Evolutionary conservation across 495 filamentous ascomycete genomes (phyloP), one percentile per base, ranked within the genome.

Genomic region (Penicillium diatomitis): DNA sequence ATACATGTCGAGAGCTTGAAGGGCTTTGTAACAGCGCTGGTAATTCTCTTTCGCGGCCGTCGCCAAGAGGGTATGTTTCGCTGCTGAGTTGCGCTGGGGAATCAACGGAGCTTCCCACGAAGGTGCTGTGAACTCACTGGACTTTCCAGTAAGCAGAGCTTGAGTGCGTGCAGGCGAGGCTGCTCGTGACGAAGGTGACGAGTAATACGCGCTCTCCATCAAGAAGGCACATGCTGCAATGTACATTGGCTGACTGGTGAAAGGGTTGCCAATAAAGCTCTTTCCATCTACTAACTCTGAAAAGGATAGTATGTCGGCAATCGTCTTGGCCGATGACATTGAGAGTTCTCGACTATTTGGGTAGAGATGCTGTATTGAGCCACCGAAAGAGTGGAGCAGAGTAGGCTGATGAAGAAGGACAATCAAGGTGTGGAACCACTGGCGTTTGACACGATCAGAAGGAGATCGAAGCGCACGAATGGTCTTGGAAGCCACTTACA

Each of bases 161-260:
- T 65, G 61, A 3, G 20, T 20, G 20, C 55, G 58, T 2, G 59
- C 57, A 34, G 68, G 60, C 0, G 66, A 66, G 3, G 53, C 57
- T 32, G 58, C 53, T 20, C 61, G 45, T 2, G 69, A 71, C 2
- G 68, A 63, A n/a, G 69, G 65, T 3, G 56, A 68, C 0, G 68
- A 58, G 47, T 74, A 74, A 37, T 72, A 69, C n/a, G 69, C 80
- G 10, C 84, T 85, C 56, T 94, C 87, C 73, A 87, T 84, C 10
- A 94, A 67, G 54, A 94, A 94, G 4, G 87, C 87, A 58, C 87
- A 90, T 5, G 86, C 88, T 3, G 87, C 87, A 55, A 94, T 89
- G 58, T 90, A 94, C 58, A 94, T 89, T 8, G 88, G 88, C 64
- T 94, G 88, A 31, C 84, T 88, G 2, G 85, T 94, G 48, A 94